Percentiles rank a stretch among this genome's conserved stretches.
phyloP scores from a whole-genome alignment of 352 stramenopile genomes.

The Phytopythium oedochilum region DNA sequence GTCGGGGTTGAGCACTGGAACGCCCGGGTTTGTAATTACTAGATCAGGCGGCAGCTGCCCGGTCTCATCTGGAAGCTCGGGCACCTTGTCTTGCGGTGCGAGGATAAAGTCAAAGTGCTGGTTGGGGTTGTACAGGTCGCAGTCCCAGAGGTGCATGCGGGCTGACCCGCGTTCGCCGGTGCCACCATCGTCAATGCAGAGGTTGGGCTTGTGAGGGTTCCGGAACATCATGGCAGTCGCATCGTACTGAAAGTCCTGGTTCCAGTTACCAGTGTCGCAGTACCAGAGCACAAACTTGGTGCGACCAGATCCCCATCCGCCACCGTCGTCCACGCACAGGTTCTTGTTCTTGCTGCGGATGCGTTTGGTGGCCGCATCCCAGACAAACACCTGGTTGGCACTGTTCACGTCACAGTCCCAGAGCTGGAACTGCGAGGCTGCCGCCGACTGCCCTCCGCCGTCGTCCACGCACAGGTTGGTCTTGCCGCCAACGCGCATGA shows the following conservation, averaged over 20 bases:
- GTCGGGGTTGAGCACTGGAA: no score
- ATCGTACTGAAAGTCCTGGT: constrained; percentile 29
- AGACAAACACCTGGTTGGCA: constrained; percentile 17
- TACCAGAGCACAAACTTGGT: constrained; percentile 17
- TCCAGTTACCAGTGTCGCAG: constrained; percentile 17
- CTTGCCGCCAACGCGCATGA: constrained; percentile 12
- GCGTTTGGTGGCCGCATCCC: constrained; percentile 5
- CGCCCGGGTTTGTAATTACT: no score
- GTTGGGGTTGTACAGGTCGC: constrained; percentile 13
- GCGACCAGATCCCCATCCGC: constrained; percentile 11
- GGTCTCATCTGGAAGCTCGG: neutral
- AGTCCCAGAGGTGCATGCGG: constrained; percentile 10
- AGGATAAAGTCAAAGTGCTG: constrained; percentile 15
- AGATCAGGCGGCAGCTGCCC: neutral
- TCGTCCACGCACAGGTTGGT: constrained; percentile 16
- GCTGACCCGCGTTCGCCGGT: neutral
- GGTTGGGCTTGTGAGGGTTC: constrained; percentile 13
- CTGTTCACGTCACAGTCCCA: constrained; percentile 18
- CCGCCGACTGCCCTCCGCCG: constrained; percentile 10
- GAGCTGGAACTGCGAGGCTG: constrained; percentile 7
- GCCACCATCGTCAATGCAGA: constrained; percentile 27
- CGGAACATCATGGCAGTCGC: constrained; percentile 10
- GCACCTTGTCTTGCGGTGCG: neutral
- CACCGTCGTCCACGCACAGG: constrained; percentile 27
- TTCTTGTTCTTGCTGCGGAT: constrained; percentile 4